phyloP scores from a whole-genome alignment of 2,329 filamentous ascomycete genomes.

The Aureobasidium subglaciale region DNA sequence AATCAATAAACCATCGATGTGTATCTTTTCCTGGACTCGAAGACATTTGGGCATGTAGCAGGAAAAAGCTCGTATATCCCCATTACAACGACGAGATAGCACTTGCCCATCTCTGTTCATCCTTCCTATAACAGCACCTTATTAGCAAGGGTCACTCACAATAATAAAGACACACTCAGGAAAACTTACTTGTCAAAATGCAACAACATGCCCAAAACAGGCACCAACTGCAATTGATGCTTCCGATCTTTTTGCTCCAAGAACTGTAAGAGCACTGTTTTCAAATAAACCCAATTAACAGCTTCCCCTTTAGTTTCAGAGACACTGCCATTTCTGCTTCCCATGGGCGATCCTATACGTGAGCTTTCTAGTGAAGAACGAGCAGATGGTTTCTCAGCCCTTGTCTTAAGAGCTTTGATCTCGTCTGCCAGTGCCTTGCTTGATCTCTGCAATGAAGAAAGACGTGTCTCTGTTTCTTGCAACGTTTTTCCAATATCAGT shows the following conservation, averaged over 20 bases:
- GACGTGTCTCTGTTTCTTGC: slow-evolving; percentile 67
- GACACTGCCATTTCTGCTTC: slow-evolving; percentile 22
- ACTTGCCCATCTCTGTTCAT: slow-evolving; percentile 81
- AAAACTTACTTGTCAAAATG: slow-evolving; percentile 64
- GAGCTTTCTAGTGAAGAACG: slow-evolving; percentile 54
- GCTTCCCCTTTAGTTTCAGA: slow-evolving; percentile 13
- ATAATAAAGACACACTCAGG: no score
- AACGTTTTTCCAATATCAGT: slow-evolving; percentile 65
- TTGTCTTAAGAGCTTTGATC: slow-evolving; percentile 42
- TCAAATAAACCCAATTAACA: slow-evolving; percentile 61
- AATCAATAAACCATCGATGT: no score
- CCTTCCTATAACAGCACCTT: no score
- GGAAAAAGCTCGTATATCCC: no score
- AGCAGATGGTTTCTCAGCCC: slow-evolving; percentile 40
- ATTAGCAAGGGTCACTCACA: no score
- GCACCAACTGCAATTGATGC: slow-evolving; percentile 67
- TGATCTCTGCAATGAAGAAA: slow-evolving; percentile 71
- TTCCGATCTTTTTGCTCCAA: slow-evolving; percentile 73
- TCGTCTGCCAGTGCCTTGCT: slow-evolving; percentile 56
- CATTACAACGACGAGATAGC: slow-evolving; percentile 56
- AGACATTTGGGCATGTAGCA: no score
- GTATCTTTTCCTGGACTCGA: no score
- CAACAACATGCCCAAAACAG: slow-evolving; percentile 67
- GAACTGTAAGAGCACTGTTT: slow-evolving; percentile 76
- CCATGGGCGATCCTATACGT: slow-evolving; percentile 42